Evolutionary conservation across 2,329 filamentous ascomycete genomes (phyloP).

Genomic region (Aspergillus flavus): DNA sequence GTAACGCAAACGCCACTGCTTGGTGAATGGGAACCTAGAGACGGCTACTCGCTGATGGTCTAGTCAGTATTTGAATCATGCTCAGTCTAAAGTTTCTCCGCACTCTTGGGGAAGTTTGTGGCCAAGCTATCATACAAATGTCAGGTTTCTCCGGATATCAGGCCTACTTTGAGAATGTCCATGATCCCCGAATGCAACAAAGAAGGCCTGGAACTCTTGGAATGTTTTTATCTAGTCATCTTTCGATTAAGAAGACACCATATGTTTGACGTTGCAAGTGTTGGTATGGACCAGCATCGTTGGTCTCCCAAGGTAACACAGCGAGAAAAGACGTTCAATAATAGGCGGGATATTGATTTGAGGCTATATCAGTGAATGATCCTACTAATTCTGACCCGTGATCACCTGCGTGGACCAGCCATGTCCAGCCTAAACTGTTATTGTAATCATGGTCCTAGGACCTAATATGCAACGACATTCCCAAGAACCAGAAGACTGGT

Average conservation of each 20-base stretch:
- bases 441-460: neutral
- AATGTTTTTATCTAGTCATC: neutral
- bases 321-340: neutral
- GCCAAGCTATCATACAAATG: neutral
- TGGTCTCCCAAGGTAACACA: neutral
- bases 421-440: neutral
- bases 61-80: neutral
- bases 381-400: neutral
- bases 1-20: neutral
- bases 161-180: neutral
- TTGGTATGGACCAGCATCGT: neutral
- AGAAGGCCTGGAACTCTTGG: no score
- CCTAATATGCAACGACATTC: neutral
- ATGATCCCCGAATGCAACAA: neutral
- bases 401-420: neutral
- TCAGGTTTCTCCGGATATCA: neutral
- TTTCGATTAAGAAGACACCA: no score
- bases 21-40: neutral
- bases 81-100: neutral
- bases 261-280: neutral
- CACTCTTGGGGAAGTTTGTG: neutral
- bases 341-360: neutral
- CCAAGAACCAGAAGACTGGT: neutral
- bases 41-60: neutral
- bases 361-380: neutral